Evolutionary conservation across 805 yeast genomes (phyloP).

Genomic region (Wickerhamiella allomyrinae): DNA sequence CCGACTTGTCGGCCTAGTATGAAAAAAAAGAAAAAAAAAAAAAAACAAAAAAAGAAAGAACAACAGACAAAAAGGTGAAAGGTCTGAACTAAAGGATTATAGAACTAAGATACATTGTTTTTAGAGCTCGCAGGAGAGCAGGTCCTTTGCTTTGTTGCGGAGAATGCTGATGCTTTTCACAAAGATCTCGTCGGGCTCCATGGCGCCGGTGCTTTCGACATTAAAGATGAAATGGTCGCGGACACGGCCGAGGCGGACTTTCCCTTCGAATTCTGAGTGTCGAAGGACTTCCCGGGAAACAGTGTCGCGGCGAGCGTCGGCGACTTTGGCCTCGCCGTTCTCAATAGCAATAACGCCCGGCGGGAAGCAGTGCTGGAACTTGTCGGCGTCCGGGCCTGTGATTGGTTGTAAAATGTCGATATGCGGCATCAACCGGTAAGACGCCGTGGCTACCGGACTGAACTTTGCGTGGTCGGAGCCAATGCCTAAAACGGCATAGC

Average conservation of each 20-base stretch:
- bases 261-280: slow-evolving; percentile 78
- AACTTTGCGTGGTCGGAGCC: slow-evolving; percentile 96
- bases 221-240: slow-evolving; percentile 90
- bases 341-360: slow-evolving; percentile 75
- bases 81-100: no score
- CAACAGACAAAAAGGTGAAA: no score
- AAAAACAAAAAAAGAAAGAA: no score
- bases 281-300: slow-evolving; percentile 93
- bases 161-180: slow-evolving; percentile 77
- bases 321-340: slow-evolving; percentile 59
- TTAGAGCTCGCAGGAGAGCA: slow-evolving; percentile 13
- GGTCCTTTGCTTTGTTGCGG: slow-evolving; percentile 43
- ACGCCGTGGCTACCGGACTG: slow-evolving; percentile 94
- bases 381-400: slow-evolving; percentile 57
- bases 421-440: slow-evolving; percentile 83
- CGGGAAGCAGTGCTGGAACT: slow-evolving; percentile 82
- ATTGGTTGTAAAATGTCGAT: slow-evolving; percentile 50
- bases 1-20: no score
- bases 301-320: slow-evolving; percentile 87
- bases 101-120: no score
- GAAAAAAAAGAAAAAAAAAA: no score
- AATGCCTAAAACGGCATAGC: slow-evolving; percentile 80
- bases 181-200: slow-evolving; percentile 93
- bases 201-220: slow-evolving; percentile 91
- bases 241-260: slow-evolving; percentile 79